Base-by-base conservation (phyloP, 1,139 yeast species). In the Debaryomycetaceae sp. region DNA sequence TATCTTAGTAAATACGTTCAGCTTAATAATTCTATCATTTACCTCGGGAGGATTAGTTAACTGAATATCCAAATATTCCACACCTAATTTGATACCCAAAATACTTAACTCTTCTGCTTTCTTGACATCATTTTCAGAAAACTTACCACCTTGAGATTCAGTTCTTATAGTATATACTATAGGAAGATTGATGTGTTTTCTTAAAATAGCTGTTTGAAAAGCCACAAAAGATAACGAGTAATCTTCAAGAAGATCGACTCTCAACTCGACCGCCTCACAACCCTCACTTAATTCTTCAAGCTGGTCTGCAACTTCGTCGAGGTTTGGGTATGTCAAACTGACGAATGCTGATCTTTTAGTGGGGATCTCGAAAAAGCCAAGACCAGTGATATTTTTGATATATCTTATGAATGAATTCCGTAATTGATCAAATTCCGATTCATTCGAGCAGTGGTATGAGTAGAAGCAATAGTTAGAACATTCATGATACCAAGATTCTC, bases 151-250 rank as follows among this genome's bases (percentile, higher is more conserved):
- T 63, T 89, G 96, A 8, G 82, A 69, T 49, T 66, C 58, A 1
- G 95, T 86, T 58, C 96, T 78, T 5, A 88, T 68, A 2, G 96
- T 88, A 65, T 80, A 87, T 43, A 92, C 76, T 30, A 91, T 81
- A 35, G 98, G 97, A 43, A 87, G 65, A 32, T 70, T 67, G n/a
- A 86, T 72, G 33, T 52, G 49, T 50, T 65, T 76, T 55, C 96
- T 79, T 51, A 91, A 66, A 19, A 73, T 56, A 2, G 89, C 87
- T 41, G 88, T 67, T 59, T 89, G 96, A 47, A 81, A 81, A 40
- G 87, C 81, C 37, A 91, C 87, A 55, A 72, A 84, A 5, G 67
- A 65, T 17, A 64, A 58, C 31, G 73, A 72, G 42, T 70, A 67
- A 16, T 76, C 70, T 41, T 75, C 67, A 44, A 89, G 72, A 41